These are phyloP conservation scores for Ceratobasidium sp. DNA, from an alignment of 1,284 basidiomycete species.

Conservation along the genomic window DNA sequence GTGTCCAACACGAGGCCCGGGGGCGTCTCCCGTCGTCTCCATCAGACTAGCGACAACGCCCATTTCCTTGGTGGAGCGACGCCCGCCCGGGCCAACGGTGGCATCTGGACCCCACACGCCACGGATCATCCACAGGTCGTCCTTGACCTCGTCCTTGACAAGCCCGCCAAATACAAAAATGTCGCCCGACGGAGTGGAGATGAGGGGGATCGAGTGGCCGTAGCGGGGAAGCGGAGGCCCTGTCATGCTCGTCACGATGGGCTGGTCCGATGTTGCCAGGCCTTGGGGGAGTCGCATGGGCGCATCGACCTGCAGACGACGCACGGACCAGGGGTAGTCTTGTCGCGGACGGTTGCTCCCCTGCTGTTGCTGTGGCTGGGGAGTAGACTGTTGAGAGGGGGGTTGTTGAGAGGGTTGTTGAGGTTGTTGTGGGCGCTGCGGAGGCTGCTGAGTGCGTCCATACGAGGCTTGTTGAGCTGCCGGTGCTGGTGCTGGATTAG, in stretches of 20 bases:
- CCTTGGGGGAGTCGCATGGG: slow-evolving; percentile 48
- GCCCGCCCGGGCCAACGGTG: background rate
- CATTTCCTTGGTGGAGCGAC: slow-evolving; percentile 71
- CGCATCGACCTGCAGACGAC: slow-evolving; percentile 63
- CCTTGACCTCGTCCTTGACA: slow-evolving; percentile 87
- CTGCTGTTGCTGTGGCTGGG: slow-evolving; percentile 47
- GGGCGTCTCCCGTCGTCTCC: slow-evolving; percentile 89
- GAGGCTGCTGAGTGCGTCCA: slow-evolving; percentile 23
- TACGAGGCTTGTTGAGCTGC: slow-evolving; percentile 11
- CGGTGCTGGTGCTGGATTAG: slow-evolving; percentile 57
- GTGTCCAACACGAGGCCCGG: slow-evolving; percentile 92
- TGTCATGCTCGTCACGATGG: slow-evolving; percentile 21
- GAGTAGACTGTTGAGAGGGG: slow-evolving; percentile 43
- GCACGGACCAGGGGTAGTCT: slow-evolving; percentile 71
- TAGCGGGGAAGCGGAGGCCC: slow-evolving; percentile 92
- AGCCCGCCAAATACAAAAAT: slow-evolving; percentile 97
- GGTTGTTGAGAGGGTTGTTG: slow-evolving; percentile 43
- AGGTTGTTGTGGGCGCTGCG: slow-evolving; percentile 44
- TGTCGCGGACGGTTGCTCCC: slow-evolving; percentile 49
- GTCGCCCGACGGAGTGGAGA: slow-evolving; percentile 81
- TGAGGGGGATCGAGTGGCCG: slow-evolving; percentile 92
- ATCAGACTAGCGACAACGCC: slow-evolving; percentile 68
- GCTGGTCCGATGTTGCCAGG: background rate
- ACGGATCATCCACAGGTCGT: slow-evolving; percentile 90
- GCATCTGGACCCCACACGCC: slow-evolving; percentile 20